These are phyloP conservation scores for Termitomyces sp. DNA, from an alignment of 768 basidiomycete species.

Conservation along the genomic window DNA sequence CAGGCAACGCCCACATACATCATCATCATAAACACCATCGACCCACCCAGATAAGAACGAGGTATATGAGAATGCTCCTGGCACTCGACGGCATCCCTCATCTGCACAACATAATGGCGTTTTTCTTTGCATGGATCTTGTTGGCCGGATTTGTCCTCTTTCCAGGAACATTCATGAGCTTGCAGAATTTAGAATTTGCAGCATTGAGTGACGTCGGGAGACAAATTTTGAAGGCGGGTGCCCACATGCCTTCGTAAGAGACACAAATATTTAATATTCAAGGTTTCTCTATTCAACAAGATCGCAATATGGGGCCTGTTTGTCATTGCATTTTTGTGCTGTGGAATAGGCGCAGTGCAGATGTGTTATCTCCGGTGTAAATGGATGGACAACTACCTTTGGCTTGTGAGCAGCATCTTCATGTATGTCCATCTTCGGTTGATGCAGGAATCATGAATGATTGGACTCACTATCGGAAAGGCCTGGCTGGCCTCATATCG, in stretches of 20 bases:
- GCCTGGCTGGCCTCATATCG: slow-evolving; percentile 54
- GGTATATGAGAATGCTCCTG: slow-evolving; percentile 57
- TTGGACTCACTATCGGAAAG: slow-evolving; percentile 21
- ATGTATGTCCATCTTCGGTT: slow-evolving; percentile 28
- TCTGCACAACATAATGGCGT: slow-evolving; percentile 41
- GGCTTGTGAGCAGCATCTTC: slow-evolving; percentile 52
- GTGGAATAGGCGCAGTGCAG: slow-evolving; percentile 44
- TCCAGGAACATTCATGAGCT: slow-evolving; percentile 54
- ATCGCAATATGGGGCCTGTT: slow-evolving; percentile 27
- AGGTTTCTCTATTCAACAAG: neutral
- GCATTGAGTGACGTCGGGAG: slow-evolving; percentile 23
- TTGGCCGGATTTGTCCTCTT: slow-evolving; percentile 59
- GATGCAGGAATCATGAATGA: neutral
- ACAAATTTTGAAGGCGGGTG: slow-evolving; percentile 28
- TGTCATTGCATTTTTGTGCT: slow-evolving; percentile 49
- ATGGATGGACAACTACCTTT: slow-evolving; percentile 55
- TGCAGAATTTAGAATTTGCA: slow-evolving; percentile 23
- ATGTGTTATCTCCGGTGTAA: slow-evolving; percentile 58
- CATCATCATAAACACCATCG: slow-evolving; percentile 1
- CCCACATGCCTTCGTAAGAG: slow-evolving; percentile 38
- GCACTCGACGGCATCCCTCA: slow-evolving; percentile 51
- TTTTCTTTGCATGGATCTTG: slow-evolving; percentile 59
- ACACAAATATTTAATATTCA: neutral
- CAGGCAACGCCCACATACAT: neutral
- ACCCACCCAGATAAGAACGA: slow-evolving; percentile 34